These are phyloP conservation scores for Chytriomyces confervae DNA, from an alignment of 192 early-diverging fungal species.

Conservation along the genomic window DNA sequence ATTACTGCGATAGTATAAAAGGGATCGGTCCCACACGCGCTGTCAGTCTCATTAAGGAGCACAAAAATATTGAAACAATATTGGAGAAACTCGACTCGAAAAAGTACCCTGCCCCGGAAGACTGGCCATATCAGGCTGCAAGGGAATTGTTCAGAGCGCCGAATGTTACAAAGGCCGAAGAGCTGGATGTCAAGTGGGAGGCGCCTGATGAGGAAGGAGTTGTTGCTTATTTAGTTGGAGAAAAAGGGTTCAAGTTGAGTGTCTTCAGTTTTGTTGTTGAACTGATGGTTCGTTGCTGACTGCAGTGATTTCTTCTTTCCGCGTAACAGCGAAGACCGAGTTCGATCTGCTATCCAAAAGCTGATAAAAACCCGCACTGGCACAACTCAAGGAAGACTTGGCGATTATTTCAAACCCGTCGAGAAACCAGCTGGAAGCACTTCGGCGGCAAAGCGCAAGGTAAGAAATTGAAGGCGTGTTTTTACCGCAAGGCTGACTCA, in stretches of 20 bases:
- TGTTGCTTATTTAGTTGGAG: slow-evolving; percentile 86
- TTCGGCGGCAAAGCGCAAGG: slow-evolving; percentile 46
- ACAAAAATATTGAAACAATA: slow-evolving; percentile 80
- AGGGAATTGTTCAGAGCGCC: slow-evolving; percentile 85
- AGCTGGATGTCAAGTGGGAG: slow-evolving; percentile 71
- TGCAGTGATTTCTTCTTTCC: background rate
- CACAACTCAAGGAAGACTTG: slow-evolving; percentile 90
- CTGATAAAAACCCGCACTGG: slow-evolving; percentile 75
- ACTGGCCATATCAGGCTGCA: slow-evolving; percentile 91
- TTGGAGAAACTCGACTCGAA: slow-evolving; percentile 76
- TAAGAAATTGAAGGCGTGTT: background rate
- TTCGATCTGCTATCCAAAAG: slow-evolving; percentile 80
- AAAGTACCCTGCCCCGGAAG: slow-evolving; percentile 79
- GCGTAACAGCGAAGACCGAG: slow-evolving; percentile 78
- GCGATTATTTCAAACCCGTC: slow-evolving; percentile 82
- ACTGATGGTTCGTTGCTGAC: background rate
- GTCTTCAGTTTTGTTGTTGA: background rate
- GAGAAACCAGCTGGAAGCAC: slow-evolving; percentile 47
- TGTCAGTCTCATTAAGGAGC: slow-evolving; percentile 81
- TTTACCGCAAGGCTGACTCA: no score
- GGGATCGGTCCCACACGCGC: slow-evolving; percentile 91
- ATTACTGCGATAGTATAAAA: slow-evolving; percentile 94
- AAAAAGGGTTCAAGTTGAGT: slow-evolving; percentile 91
- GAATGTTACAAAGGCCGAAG: slow-evolving; percentile 72
- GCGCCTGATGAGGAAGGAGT: slow-evolving; percentile 71